phyloP scores from a whole-genome alignment of 257 asterid genomes.

The Petunia axillaris region DNA sequence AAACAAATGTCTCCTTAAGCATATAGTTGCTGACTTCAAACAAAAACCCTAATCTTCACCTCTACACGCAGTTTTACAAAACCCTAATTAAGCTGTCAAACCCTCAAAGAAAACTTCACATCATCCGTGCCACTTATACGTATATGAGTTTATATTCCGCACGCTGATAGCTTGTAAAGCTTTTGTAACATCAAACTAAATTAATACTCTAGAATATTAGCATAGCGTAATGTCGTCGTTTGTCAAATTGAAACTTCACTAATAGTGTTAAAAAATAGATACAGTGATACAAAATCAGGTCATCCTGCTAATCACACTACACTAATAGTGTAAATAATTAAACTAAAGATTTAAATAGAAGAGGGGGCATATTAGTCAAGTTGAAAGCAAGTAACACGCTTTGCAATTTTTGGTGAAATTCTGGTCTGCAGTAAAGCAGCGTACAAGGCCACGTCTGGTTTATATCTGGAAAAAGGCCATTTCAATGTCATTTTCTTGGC shows the following conservation, averaged over 20 bases:
- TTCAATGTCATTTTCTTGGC: slow-evolving; percentile 54
- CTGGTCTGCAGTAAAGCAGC: slow-evolving; percentile 41
- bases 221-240: no score
- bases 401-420: slow-evolving; percentile 51
- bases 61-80: slow-evolving; percentile 37
- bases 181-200: no score
- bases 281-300: no score
- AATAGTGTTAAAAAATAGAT: no score
- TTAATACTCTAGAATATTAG: no score
- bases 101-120: neutral
- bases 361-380: slow-evolving; percentile 30
- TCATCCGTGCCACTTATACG: neutral
- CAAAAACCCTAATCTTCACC: neutral
- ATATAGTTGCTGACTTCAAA: neutral
- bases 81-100: neutral
- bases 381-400: slow-evolving; percentile 26
- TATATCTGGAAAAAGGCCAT: slow-evolving; percentile 39
- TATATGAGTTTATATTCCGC: neutral
- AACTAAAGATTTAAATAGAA: neutral
- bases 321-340: no score
- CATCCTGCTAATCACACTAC: no score
- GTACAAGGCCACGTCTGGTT: slow-evolving; percentile 57
- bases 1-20: no score
- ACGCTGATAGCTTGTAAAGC: no score
- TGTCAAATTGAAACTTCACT: no score